Conservation (phyloP, 2,329 filamentous ascomycete species). For the Paracorniculantispora psalliotae region DNA sequence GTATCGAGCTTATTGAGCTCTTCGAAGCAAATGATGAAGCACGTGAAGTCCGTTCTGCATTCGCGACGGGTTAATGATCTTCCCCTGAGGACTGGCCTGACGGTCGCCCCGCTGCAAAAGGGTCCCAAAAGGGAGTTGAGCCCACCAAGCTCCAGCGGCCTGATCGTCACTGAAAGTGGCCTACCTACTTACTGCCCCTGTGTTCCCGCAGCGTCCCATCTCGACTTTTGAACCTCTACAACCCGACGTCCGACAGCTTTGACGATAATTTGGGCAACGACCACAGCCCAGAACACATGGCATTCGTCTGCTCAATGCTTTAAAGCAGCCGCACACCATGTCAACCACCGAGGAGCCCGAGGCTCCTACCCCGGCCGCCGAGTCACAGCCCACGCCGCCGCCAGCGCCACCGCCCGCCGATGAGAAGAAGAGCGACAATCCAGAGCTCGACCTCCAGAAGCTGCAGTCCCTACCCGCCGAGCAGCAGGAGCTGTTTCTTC, state of each 20-base stretch:
- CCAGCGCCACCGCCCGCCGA: conserved; percentile 22
- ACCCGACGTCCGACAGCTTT: conserved; percentile 8
- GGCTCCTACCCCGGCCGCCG: conserved; percentile 19
- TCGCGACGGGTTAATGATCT: conserved; percentile 26
- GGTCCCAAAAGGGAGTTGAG: neutral
- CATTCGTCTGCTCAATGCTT: neutral
- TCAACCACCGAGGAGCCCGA: conserved; percentile 33
- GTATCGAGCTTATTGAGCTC: neutral
- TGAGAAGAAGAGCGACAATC: conserved; percentile 44
- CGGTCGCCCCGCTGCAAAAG: neutral
- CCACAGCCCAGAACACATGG: neutral
- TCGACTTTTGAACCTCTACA: neutral
- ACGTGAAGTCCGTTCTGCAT: neutral
- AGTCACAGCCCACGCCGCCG: conserved; percentile 33
- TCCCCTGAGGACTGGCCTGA: conserved; percentile 15
- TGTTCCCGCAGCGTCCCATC: neutral
- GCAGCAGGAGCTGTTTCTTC: conserved; percentile 90
- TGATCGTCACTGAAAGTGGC: conserved; percentile 8
- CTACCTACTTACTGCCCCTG: conserved; percentile 9
- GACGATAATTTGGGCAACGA: neutral
- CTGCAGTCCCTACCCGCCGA: conserved; percentile 84
- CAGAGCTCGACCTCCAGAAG: conserved; percentile 85
- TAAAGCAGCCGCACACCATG: conserved; percentile 24
- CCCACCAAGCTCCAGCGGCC: conserved; percentile 4
- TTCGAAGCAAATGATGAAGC: neutral